Conservation (phyloP, 768 basidiomycete species). For the Lactarius vividus region DNA sequence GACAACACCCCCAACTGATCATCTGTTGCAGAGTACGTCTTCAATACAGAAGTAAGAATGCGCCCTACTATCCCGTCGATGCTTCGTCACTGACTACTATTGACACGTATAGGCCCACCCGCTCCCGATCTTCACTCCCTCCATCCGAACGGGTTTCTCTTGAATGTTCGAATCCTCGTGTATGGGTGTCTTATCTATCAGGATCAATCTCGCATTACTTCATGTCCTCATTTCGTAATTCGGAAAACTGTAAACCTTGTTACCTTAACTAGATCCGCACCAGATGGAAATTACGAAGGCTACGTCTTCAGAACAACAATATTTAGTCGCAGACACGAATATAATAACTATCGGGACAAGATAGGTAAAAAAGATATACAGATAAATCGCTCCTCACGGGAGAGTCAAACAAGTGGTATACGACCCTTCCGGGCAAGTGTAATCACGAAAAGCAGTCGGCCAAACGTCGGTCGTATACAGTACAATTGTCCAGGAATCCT, state of each 20-base stretch:
- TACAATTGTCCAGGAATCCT: conserved; percentile 16
- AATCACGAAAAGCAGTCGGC: background rate
- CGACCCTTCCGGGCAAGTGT: conserved; percentile 8
- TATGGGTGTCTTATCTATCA: conserved; percentile 18
- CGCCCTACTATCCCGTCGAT: background rate
- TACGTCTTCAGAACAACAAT: conserved; percentile 1
- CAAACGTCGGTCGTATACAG: conserved; percentile 17
- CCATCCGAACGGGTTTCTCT: conserved; percentile 47
- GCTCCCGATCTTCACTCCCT: conserved; percentile 64
- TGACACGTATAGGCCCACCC: conserved; percentile 53
- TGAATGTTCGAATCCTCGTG: conserved; percentile 29
- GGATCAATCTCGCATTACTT: conserved; percentile 1
- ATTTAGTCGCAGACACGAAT: background rate
- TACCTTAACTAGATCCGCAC: background rate
- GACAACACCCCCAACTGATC: conserved; percentile 20
- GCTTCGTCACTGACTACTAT: conserved; percentile 8
- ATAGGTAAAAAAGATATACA: conserved; percentile 21
- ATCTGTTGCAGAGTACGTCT: conserved; percentile 62
- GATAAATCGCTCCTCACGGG: conserved; percentile 6
- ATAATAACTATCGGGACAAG: conserved; percentile 11
- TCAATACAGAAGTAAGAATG: conserved; percentile 79
- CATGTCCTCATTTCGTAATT: background rate
- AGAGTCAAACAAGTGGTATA: conserved; percentile 20
- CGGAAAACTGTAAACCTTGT: conserved; percentile 2
- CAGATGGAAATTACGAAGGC: background rate